Percentiles rank a stretch among this genome's conserved stretches.
phyloP scores from a whole-genome alignment of 1,139 yeast species.

The Yamadazyma siamensis region DNA sequence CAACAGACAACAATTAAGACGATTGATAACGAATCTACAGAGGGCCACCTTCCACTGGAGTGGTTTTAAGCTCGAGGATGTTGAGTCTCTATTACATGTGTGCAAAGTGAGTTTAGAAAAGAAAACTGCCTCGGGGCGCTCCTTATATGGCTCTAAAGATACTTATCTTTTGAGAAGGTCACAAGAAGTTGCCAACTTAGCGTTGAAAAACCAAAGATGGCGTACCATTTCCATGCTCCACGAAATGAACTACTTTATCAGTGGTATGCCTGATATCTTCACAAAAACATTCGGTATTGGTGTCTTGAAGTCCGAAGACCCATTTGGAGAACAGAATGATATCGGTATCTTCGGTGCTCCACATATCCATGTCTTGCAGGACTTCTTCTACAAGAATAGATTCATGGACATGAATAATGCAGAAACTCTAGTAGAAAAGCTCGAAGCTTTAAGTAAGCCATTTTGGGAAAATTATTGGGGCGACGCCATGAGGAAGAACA shows the following conservation, averaged over 20 bases:
- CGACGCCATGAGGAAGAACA: conserved; percentile 32
- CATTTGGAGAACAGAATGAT: conserved; percentile 17
- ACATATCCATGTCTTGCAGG: conserved; percentile 51
- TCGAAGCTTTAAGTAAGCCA: conserved; percentile 28
- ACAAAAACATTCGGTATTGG: conserved; percentile 45
- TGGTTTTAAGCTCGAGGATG: conserved; percentile 58
- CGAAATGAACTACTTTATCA: conserved; percentile 58
- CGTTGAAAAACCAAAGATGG: conserved; percentile 54
- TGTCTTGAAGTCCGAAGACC: conserved; percentile 16
- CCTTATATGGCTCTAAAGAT: conserved; percentile 37
- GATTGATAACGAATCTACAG: conserved; percentile 58
- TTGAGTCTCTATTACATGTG: conserved; percentile 48
- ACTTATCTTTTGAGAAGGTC: conserved; percentile 36
- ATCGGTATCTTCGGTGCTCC: conserved; percentile 57
- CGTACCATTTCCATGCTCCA: conserved; percentile 52
- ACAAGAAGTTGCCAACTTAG: conserved; percentile 41
- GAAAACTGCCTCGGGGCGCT: conserved; percentile 19
- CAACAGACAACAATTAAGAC: conserved; percentile 50
- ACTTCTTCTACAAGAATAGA: conserved; percentile 51
- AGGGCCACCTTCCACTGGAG: conserved; percentile 74
- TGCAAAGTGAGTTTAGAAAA: conserved; percentile 45
- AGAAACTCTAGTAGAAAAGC: conserved; percentile 22
- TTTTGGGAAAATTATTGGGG: conserved; percentile 58
- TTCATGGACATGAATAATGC: conserved; percentile 29
- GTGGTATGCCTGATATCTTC: conserved; percentile 39